Evolutionary conservation across 2,329 filamentous ascomycete species (phyloP), one percentile per base, ranked within the genome.

Genomic region (Phyllosticta citrichinensis): DNA sequence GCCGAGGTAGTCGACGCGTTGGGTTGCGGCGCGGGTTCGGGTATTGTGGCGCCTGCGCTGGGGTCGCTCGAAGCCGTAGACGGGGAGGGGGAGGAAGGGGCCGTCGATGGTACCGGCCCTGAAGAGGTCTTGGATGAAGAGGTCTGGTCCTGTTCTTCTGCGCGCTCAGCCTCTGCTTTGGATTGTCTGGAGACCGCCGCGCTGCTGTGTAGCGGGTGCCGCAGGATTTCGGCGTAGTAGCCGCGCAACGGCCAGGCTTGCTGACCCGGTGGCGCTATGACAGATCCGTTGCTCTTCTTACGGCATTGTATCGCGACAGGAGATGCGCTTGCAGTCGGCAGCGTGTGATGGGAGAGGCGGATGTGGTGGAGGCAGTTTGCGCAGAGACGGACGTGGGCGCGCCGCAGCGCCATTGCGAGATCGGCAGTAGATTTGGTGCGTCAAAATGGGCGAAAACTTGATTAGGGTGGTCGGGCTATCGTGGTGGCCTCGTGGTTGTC

Each of bases 141-240:
- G 8, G 35, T 57, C 10, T 33, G 30, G 1, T 47, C 24, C 17
- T 24, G 52, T 25, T 22, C 24, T 69, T 20, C 69, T 64, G 6
- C 6, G 4, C n/a, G 40, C 40, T 47, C 17, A 2, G 40, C n/a
- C 40, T 8, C 40, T n/a, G 40, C 12, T n/a, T 47, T 47, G 14
- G 40, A n/a, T 8, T 17, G n/a, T 47, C 12, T 47, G 40, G 40
- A 47, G 12, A 74, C 68, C 62, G 72, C 68, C 24, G 65, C 63
- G 62, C 68, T 47, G 40, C 40, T 17, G 2, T 67, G 62, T 6
- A 64, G 59, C 2, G 69, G 68, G 24, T 72, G 71, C 57, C 69
- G 69, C 22, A 75, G 62, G 55, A 75, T 68, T 52, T 77, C 71
- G 63, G 68, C 68, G 58, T 76, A 75, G 64, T 70, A 76, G 14